These are phyloP conservation scores for Cutaneotrichosporon mucoides DNA, from an alignment of 1,284 basidiomycete species.

Conservation along the genomic window DNA sequence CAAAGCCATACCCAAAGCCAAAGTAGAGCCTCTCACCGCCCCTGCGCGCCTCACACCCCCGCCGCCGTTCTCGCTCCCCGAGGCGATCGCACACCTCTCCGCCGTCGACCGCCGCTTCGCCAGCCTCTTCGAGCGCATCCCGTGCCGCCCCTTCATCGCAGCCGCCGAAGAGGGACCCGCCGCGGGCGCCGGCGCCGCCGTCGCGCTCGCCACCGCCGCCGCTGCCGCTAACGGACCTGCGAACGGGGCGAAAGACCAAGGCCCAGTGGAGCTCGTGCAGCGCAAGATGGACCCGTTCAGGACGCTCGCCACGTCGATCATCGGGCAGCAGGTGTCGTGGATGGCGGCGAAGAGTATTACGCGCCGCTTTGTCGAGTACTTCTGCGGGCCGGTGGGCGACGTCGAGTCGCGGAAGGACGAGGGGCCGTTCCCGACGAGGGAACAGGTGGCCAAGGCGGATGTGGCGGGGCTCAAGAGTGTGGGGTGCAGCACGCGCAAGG, in stretches of 20 bases:
- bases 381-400: slow-evolving; percentile 53
- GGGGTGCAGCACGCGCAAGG: slow-evolving; percentile 73
- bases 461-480: slow-evolving; percentile 61
- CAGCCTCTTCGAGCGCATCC: slow-evolving; percentile 56
- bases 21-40: too few species aligned
- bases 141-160: slow-evolving; percentile 32
- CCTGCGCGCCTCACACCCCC: too few species aligned
- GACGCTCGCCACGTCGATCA: slow-evolving; percentile 64
- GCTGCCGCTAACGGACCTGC: too few species aligned
- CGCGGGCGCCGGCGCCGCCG: not conserved
- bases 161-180: not conserved
- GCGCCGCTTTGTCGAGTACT: slow-evolving; percentile 74
- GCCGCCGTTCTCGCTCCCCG: slow-evolving; percentile 62
- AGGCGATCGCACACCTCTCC: slow-evolving; percentile 68
- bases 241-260: not conserved
- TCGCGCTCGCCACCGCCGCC: not conserved
- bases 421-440: slow-evolving; percentile 62
- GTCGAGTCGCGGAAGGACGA: slow-evolving; percentile 13
- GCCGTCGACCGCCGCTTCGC: slow-evolving; percentile 65
- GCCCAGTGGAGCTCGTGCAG: not conserved
- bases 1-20: too few species aligned
- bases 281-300: slow-evolving; percentile 47
- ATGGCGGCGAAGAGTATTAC: slow-evolving; percentile 78
- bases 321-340: slow-evolving; percentile 90
- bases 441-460: slow-evolving; percentile 62